These are phyloP conservation scores for Stenocarpella maydis DNA, from an alignment of 2,329 filamentous ascomycete genomes.

Conservation along the genomic window DNA sequence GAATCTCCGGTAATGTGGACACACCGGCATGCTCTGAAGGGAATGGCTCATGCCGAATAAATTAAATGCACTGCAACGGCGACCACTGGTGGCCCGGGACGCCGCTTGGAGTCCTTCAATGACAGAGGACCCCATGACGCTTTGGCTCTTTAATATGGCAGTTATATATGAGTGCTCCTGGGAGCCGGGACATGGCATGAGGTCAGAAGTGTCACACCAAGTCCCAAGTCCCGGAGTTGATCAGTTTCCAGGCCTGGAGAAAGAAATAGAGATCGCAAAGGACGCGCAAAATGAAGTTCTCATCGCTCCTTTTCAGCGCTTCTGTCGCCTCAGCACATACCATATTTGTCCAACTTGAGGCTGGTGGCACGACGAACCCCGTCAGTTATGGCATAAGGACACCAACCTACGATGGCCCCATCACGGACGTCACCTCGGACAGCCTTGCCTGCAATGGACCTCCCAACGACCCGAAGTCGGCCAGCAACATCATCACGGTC, in stretches of 20 bases:
- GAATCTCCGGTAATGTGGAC: conserved; percentile 14
- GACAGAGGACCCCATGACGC: not conserved
- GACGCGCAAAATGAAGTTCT: conserved; percentile 9
- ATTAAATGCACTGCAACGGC: conserved; percentile 10
- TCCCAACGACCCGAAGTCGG: conserved; percentile 59
- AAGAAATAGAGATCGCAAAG: not conserved
- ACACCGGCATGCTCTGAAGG: conserved; percentile 2
- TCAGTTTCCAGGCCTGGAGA: not conserved
- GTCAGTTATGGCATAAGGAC: conserved; percentile 53
- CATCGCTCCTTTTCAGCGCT: conserved; percentile 35
- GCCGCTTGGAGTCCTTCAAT: not conserved
- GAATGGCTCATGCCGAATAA: conserved; percentile 16
- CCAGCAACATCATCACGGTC: conserved; percentile 58
- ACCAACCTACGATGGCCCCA: conserved; percentile 63
- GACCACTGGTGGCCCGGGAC: not conserved
- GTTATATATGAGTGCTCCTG: not conserved
- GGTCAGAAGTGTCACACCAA: not conserved
- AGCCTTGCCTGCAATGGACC: conserved; percentile 65
- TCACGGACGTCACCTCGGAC: conserved; percentile 62
- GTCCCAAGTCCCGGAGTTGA: not conserved
- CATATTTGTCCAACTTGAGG: conserved; percentile 57
- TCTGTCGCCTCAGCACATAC: conserved; percentile 54
- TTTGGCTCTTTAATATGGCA: not conserved
- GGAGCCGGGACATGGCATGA: not conserved
- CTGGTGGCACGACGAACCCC: conserved; percentile 50